A percentile compares a stretch with the other conserved stretches of the same genome.
These are phyloP conservation scores for Choricystis sp. DNA, from an alignment of 139 green algal genomes.

Conservation along the genomic window DNA sequence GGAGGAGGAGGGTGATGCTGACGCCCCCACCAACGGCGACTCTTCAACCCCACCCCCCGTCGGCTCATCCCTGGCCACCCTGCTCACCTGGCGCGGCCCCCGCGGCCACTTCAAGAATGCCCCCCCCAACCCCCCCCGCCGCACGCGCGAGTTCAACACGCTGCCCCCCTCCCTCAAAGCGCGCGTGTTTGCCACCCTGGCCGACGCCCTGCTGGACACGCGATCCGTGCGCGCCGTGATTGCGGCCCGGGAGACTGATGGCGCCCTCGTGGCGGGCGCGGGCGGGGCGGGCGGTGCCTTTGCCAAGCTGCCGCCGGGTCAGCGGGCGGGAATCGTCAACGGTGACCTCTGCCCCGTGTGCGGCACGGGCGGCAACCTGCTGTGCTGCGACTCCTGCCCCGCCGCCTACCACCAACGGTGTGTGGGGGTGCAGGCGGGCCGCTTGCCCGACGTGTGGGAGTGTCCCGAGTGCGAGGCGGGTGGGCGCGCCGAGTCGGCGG, in stretches of 20 bases:
- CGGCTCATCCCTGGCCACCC: not conserved
- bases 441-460: conserved; percentile 31
- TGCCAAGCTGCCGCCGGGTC: conserved; percentile 23
- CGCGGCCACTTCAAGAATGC: not conserved
- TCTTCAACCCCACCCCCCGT: no score
- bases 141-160: conserved; percentile 26
- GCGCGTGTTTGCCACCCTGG: conserved; percentile 27
- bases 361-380: conserved; percentile 48
- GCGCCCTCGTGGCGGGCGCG: conserved; percentile 27
- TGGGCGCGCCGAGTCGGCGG: conserved; percentile 29
- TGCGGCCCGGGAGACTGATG: conserved; percentile 34
- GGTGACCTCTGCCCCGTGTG: conserved; percentile 52
- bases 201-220: conserved; percentile 36
- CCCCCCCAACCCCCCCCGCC: not conserved
- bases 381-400: conserved; percentile 84
- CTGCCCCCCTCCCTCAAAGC: conserved; percentile 24
- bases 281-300: conserved; percentile 31
- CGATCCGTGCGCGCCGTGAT: conserved; percentile 37
- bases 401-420: conserved; percentile 76
- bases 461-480: conserved; percentile 51
- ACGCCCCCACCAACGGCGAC: no score
- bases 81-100: not conserved
- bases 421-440: conserved; percentile 32
- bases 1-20: not conserved
- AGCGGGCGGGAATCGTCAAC: conserved; percentile 9